These are phyloP conservation scores for Pythium volutum DNA, from an alignment of 352 stramenopile genomes.

Conservation along the genomic window DNA sequence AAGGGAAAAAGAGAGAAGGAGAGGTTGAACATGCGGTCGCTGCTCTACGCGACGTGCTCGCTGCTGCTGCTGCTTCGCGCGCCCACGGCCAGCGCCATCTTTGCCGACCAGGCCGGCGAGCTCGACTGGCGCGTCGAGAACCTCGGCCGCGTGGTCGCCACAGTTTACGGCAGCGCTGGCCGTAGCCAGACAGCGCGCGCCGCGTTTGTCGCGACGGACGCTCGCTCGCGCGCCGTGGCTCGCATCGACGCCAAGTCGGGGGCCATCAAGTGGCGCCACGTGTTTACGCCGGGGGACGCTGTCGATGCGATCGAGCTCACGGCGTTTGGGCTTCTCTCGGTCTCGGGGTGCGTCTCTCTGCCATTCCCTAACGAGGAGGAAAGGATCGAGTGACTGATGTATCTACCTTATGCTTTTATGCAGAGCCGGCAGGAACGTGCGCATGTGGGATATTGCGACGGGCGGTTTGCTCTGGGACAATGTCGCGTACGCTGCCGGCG, in stretches of 20 bases:
- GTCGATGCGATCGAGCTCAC: conserved; percentile 72
- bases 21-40: neutral
- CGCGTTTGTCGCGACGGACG: conserved; percentile 72
- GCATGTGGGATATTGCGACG: conserved; percentile 62
- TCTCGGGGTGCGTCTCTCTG: conserved; percentile 69
- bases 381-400: neutral
- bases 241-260: conserved; percentile 66
- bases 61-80: conserved; percentile 21
- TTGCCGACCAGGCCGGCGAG: conserved; percentile 72
- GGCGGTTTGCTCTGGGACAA: conserved; percentile 74
- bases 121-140: conserved; percentile 78
- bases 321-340: conserved; percentile 56
- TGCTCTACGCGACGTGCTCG: neutral
- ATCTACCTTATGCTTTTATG: neutral
- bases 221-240: conserved; percentile 52
- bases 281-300: conserved; percentile 51
- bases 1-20: neutral
- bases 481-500: conserved; percentile 26
- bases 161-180: conserved; percentile 44
- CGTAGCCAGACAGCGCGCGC: conserved; percentile 34
- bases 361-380: no score
- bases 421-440: conserved; percentile 53
- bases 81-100: conserved; percentile 38
- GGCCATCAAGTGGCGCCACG: conserved; percentile 72
- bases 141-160: conserved; percentile 46